Evolutionary conservation across 1,284 basidiomycete genomes (phyloP), one percentile per base, ranked within the genome.

Genomic region (Pascua sp.): DNA sequence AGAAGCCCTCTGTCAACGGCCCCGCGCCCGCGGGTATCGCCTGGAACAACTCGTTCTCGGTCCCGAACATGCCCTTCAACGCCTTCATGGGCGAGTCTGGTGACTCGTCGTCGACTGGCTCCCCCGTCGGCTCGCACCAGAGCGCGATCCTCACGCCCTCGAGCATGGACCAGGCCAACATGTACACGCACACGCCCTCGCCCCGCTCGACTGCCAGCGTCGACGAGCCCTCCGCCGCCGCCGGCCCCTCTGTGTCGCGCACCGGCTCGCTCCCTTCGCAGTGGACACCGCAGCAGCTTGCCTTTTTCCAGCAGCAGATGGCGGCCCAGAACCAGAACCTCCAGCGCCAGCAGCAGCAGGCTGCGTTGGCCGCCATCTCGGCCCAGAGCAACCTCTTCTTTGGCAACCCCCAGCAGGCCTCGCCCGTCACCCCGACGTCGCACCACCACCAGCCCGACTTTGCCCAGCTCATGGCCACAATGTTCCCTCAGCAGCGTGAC

Each of bases 121-220:
- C 69, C 12, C 65, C 66, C 1, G 59, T 64, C 16, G 62, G 55
- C 42, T 49, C 59, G 44, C 55, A 52, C 53, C 51, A 52, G 17
- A 51, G 56, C 43, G 37, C 49, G 38, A 61, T 69, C 51, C 62
- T 69, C 39, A 72, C 69, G 37, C 72, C 70, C 4, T 63, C 67
- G 10, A 53, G 60, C 18, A 57, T 56, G 37, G 55, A 55, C 37
- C 42, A 51, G 10, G 32, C 49, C 18, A 32, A 32, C 24, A 24
- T 64, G 50, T 64, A 63, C 56, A 58, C 55, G 13, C 64, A 66
- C 46, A 69, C 67, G 8, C 64, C 68, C 9, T 72, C 72, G 41
- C 71, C 71, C 11, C 54, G 55, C 41, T 69, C 69, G 7, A 62
- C 58, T 10, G 43, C 52, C 32, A 51, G 49, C 24, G 53, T 51